Evolutionary conservation across 2,329 filamentous ascomycete species (phyloP), one percentile per base, ranked within the genome.

Genomic region (Rhynchosporium graminicola): DNA sequence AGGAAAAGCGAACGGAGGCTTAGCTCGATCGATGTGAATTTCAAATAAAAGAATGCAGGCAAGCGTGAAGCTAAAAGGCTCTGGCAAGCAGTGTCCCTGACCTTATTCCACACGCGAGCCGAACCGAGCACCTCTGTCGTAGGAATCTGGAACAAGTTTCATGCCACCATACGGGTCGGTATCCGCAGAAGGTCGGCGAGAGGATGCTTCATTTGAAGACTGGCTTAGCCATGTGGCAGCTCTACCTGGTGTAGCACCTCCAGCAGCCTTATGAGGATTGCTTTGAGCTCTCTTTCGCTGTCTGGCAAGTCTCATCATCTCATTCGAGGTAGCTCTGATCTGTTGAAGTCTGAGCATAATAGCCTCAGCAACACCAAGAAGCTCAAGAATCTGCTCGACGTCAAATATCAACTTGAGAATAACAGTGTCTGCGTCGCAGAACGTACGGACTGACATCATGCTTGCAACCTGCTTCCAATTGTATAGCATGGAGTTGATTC

Each of bases 331-430:
- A n/a, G 64, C 52, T 43, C 71, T 66, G 57, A 73, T 67, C 28
- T 72, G 62, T 47, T 73, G 70, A 47, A 74, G 62, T 55, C 67
- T 63, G 6, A 69, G 52, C 65, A 73, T 63, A 36, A 72, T 64
- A 13, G 65, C 45, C 47, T 72, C 68, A 26, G 36, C 28, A 28
- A 67, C 72, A 58, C 78, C 65, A 43, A 83, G 74, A 73, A 83
- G 77, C 59, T 80, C 79, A 12, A 83, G 71, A 51, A 83, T 76
- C 62, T 78, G 76, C 45, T 78, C 76, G 36, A 78, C 76, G 58
- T 83, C 81, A 56, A 78, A 76, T 59, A 83, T 70, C 51, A 82
- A 76, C 67, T 81, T 82, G 60, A 78, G 73, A 58, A 83, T 76
- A 13, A 77, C 76, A 54, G 76, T 78, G 65, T 83, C 81, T 1